Percentiles rank a stretch among this genome's conserved stretches.
These are phyloP conservation scores for Berkeleyomyces rouxiae DNA, from an alignment of 2,329 filamentous ascomycete genomes.

Conservation along the genomic window DNA sequence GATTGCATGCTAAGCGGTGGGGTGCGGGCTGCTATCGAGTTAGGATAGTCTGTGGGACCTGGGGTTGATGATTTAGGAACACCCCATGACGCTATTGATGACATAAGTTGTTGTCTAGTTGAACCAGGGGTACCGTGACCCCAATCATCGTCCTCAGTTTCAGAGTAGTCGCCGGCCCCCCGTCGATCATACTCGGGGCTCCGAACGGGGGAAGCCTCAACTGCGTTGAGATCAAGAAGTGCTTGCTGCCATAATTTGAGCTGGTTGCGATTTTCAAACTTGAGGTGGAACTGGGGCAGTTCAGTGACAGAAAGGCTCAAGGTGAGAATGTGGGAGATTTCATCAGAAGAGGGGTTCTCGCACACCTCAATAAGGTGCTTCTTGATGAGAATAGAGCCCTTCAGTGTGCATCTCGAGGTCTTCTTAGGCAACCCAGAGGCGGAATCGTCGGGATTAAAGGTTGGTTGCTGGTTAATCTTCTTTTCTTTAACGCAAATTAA, in stretches of 20 bases:
- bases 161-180: constrained; percentile 46
- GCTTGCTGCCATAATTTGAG: constrained; percentile 83
- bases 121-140: constrained; percentile 21
- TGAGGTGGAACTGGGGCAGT: constrained; percentile 82
- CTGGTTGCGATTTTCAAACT: constrained; percentile 69
- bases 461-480: constrained; percentile 38
- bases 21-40: constrained; percentile 34
- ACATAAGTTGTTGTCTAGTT: constrained; percentile 45
- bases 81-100: constrained; percentile 73
- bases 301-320: constrained; percentile 82
- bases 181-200: constrained; percentile 59
- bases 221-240: constrained; percentile 62
- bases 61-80: constrained; percentile 70
- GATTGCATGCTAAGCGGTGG: constrained; percentile 23
- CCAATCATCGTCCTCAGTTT: constrained; percentile 79
- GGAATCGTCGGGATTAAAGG: constrained; percentile 45
- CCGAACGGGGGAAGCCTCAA: constrained; percentile 46
- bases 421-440: constrained; percentile 36
- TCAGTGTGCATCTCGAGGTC: constrained; percentile 66
- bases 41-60: constrained; percentile 83
- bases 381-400: constrained; percentile 95
- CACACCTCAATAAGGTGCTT: constrained; percentile 84
- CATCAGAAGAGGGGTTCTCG: constrained; percentile 52
- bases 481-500: constrained; percentile 99
- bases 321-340: constrained; percentile 54